phyloP scores from a whole-genome alignment of 495 filamentous ascomycete species.

The Penicillium argentinense region DNA sequence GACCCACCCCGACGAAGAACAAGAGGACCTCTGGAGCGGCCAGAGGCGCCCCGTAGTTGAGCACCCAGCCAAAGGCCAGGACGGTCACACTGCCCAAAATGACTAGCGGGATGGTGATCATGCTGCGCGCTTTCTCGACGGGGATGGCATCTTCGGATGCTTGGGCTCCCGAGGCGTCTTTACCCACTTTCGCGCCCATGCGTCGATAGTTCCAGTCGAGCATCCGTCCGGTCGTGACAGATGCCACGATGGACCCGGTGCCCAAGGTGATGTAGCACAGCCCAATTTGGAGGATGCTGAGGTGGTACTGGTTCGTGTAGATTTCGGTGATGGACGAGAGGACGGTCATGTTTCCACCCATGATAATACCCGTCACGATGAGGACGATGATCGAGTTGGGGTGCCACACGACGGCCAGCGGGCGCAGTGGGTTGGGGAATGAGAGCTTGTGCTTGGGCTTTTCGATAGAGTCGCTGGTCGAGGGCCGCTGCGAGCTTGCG shows the following conservation, averaged over 20 bases:
- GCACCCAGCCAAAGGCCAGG: conserved; percentile 20
- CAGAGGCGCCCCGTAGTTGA: conserved; percentile 39
- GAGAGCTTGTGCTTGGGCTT: conserved; percentile 14
- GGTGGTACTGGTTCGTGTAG: conserved; percentile 22
- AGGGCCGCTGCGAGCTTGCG: background rate
- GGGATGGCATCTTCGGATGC: conserved; percentile 4
- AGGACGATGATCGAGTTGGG: conserved; percentile 54
- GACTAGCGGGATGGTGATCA: conserved; percentile 16
- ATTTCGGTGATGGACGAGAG: conserved; percentile 25
- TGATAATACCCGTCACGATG: conserved; percentile 31
- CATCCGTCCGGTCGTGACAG: conserved; percentile 31
- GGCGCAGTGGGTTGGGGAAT: conserved; percentile 24
- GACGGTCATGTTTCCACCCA: conserved; percentile 29
- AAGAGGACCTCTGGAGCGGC: conserved; percentile 52
- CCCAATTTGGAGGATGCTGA: conserved; percentile 32
- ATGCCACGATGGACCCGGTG: conserved; percentile 31
- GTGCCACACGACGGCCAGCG: conserved; percentile 48
- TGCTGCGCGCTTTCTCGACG: conserved; percentile 17
- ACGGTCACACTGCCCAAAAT: conserved; percentile 12
- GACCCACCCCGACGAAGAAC: conserved; percentile 51
- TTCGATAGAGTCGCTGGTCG: background rate
- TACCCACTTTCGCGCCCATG: conserved; percentile 19
- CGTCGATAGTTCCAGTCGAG: conserved; percentile 45
- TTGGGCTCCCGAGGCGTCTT: background rate
- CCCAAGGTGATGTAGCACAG: conserved; percentile 39